Evolutionary conservation across 2,329 filamentous ascomycete genomes (phyloP).

Genomic region (Claviceps capensis): DNA sequence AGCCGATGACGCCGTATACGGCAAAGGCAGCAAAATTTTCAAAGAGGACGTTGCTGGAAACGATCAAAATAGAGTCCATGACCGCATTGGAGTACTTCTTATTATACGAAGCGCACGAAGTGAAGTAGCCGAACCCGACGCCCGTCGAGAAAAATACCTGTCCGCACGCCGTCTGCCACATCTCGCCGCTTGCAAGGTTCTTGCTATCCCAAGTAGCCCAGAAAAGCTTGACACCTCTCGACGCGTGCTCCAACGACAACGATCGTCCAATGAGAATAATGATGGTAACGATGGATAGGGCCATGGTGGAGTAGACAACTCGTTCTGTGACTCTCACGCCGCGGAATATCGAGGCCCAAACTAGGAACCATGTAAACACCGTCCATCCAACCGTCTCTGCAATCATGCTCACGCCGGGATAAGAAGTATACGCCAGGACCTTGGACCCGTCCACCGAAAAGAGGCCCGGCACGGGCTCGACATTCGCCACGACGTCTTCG

Average conservation of each 20-base stretch:
- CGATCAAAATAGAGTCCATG: slow-evolving; percentile 43
- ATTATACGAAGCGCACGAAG: slow-evolving; percentile 45
- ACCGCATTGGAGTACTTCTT: slow-evolving; percentile 43
- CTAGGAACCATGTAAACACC: slow-evolving; percentile 43
- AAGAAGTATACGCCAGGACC: slow-evolving; percentile 30
- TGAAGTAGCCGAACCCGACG: slow-evolving; percentile 45
- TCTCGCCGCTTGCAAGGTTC: slow-evolving; percentile 33
- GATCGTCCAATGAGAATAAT: slow-evolving; percentile 41
- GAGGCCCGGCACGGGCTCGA: slow-evolving; percentile 25
- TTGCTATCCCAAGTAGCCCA: slow-evolving; percentile 32
- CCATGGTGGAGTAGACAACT: slow-evolving; percentile 50
- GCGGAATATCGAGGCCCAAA: slow-evolving; percentile 46
- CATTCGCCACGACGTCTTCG: slow-evolving; percentile 33
- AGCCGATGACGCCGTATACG: slow-evolving; percentile 42
- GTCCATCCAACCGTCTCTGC: slow-evolving; percentile 46
- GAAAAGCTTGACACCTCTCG: slow-evolving; percentile 34
- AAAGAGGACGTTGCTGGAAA: slow-evolving; percentile 40
- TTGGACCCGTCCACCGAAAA: slow-evolving; percentile 22
- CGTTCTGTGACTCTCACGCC: slow-evolving; percentile 43
- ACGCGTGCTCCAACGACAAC: slow-evolving; percentile 38
- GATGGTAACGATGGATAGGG: slow-evolving; percentile 41
- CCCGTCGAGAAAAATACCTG: slow-evolving; percentile 48
- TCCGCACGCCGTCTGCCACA: slow-evolving; percentile 47
- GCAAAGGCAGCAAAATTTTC: slow-evolving; percentile 37
- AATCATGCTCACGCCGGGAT: slow-evolving; percentile 31